phyloP scores from a whole-genome alignment of 176 grass and related monocot genomes.

The Pontederia paniculata region DNA sequence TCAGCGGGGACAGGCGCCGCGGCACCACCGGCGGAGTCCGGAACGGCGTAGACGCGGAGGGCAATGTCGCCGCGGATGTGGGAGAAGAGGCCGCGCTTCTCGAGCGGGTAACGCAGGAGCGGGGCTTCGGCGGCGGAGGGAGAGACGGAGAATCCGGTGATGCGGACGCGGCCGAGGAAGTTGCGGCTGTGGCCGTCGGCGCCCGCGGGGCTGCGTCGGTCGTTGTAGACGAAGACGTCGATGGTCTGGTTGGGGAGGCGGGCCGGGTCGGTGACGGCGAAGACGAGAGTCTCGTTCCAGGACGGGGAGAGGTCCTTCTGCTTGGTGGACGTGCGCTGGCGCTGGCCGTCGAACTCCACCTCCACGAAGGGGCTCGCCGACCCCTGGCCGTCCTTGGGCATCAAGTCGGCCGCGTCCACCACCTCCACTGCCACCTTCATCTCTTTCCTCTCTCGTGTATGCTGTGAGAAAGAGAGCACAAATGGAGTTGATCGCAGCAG shows the following conservation, averaged over 20 bases:
- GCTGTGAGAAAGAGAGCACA: not conserved
- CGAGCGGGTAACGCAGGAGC: conserved; percentile 27
- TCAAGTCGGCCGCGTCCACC: conserved; percentile 25
- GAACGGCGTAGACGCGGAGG: conserved; percentile 22
- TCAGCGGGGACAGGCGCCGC: not conserved
- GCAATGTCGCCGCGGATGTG: conserved; percentile 31
- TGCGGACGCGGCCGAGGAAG: conserved; percentile 33
- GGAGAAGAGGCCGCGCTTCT: conserved; percentile 36
- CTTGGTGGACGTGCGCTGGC: conserved; percentile 31
- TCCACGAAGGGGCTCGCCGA: conserved; percentile 32
- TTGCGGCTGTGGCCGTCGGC: not conserved
- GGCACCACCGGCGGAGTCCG: not conserved
- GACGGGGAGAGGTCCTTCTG: conserved; percentile 26
- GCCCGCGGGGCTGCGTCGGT: not conserved
- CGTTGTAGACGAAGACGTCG: conserved; percentile 24
- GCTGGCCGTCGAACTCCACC: conserved; percentile 34
- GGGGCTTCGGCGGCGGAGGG: conserved; percentile 5
- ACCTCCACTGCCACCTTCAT: conserved; percentile 44
- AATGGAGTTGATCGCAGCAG: no score
- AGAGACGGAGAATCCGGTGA: conserved; percentile 18
- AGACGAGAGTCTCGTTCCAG: conserved; percentile 37
- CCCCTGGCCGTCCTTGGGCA: conserved; percentile 34
- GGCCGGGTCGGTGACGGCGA: conserved; percentile 24
- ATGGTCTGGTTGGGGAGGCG: conserved; percentile 19
- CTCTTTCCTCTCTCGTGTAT: not conserved